Conservation (phyloP, 2,329 filamentous ascomycete genomes). For the Colletotrichum cereale region DNA sequence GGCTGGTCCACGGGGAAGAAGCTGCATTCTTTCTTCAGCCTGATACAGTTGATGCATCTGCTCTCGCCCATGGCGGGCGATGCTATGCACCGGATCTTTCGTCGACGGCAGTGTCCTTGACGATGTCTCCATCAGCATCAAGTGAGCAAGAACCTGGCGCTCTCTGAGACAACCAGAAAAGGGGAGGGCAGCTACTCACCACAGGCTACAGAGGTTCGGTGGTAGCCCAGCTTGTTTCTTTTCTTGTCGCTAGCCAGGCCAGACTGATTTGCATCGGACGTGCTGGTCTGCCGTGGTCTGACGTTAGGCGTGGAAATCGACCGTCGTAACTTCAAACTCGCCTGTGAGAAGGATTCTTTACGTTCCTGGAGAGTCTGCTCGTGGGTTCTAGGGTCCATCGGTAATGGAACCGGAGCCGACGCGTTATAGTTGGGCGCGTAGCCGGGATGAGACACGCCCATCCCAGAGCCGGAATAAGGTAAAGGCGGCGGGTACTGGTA, state of each 20-base stretch:
- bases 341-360: conserved; percentile 53
- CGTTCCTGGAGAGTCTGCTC: conserved; percentile 49
- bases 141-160: background rate
- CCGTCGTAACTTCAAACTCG: conserved; percentile 58
- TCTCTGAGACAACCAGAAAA: background rate
- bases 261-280: conserved; percentile 50
- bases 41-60: conserved; percentile 92
- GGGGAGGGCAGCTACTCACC: conserved; percentile 71
- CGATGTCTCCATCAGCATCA: conserved; percentile 13
- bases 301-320: conserved; percentile 64
- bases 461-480: conserved; percentile 55
- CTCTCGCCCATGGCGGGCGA: conserved; percentile 78
- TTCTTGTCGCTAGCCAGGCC: conserved; percentile 63
- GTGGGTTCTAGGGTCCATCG: conserved; percentile 24
- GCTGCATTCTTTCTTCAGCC: conserved; percentile 93
- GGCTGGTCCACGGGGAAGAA: conserved; percentile 91
- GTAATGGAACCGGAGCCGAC: conserved; percentile 44
- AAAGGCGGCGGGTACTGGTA: conserved; percentile 62
- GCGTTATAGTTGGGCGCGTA: conserved; percentile 51
- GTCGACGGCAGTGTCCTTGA: conserved; percentile 87
- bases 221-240: conserved; percentile 94
- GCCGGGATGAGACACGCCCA: conserved; percentile 55
- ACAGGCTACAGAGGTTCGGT: conserved; percentile 94
- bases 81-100: conserved; percentile 92
- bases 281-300: conserved; percentile 55